Base-by-base conservation (phyloP, 768 basidiomycete species). In the Chlorophyllum brunneum region DNA sequence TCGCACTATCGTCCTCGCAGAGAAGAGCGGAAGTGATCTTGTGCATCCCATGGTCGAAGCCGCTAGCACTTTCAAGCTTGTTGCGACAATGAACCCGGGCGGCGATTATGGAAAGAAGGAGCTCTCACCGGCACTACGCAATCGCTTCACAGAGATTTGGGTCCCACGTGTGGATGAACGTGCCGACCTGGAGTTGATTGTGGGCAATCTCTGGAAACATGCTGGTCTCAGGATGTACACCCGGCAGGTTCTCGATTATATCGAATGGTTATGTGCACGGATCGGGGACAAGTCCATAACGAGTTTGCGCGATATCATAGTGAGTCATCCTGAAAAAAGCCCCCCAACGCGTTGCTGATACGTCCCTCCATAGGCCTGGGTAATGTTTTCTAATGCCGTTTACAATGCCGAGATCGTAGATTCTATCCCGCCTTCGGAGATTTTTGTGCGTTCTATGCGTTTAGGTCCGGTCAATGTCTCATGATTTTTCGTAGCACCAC, bases 41-140 rank as follows among this genome's bases (percentile, higher is more conserved):
- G 85, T 84, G 27, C 76, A 86, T 56, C 80, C 86, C 26, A 75
- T 77, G 5, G 73, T 98, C 36, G 72, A 68, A 16, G 95, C 93
- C 6, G 64, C 71, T 5, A 70, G 77, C 3, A 70, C 69, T 1
- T 99, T 99, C 77, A 87, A 94, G 64, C 82, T 99, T 31, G 75
- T 98, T 0, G 93, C 97, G 2, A 98, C 97, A 2, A 99, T 99
- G 97, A 99, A 99, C 65, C 97, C 97, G 0, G 97, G 97, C 16
- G 97, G 97, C 11, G 97, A 99, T 63, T 98, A 95, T 61, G 97
- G 97, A 20, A 99, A 99, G 75, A 99, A 98, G 65, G 97, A 99
- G 64, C 73, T 99, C 2, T 98, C 97, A 1, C 95, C 95, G 27
- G 97, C 97, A 0, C 74, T 99, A 33, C 83, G 97, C 16, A 99